These are phyloP conservation scores for Metahyphopichia silvanorum DNA, from an alignment of 805 yeast species.

Conservation along the genomic window DNA sequence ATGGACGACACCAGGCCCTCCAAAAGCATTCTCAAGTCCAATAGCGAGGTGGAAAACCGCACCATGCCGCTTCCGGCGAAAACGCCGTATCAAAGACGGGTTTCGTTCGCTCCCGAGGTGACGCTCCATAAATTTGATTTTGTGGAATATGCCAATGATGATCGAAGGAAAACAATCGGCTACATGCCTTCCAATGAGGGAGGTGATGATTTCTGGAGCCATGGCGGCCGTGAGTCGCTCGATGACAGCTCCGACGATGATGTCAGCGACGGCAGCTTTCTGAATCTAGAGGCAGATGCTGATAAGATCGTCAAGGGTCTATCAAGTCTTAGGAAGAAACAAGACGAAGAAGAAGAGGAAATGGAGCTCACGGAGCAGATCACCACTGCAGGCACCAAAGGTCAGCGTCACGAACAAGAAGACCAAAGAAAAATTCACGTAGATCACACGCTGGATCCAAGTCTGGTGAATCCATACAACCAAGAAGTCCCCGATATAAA, in stretches of 20 bases:
- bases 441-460: no score
- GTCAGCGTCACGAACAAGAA: no score
- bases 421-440: no score
- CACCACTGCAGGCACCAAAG: not conserved
- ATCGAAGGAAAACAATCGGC: conserved; percentile 27
- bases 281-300: conserved; percentile 4
- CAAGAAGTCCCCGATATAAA: conserved; percentile 1
- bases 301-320: conserved; percentile 4
- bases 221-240: conserved; percentile 12
- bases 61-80: not conserved
- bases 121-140: conserved; percentile 56
- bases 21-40: not conserved
- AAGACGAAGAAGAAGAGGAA: conserved; percentile 14
- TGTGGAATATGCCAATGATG: conserved; percentile 12
- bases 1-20: no score
- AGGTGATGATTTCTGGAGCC: conserved; percentile 1
- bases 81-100: conserved; percentile 46
- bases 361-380: conserved; percentile 28
- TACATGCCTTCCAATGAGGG: conserved; percentile 11
- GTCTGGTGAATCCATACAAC: no score
- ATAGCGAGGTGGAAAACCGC: not conserved
- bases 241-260: conserved; percentile 25
- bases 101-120: conserved; percentile 75
- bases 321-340: no score
- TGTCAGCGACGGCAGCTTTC: conserved; percentile 3